Base-by-base conservation (phyloP, 176 grass and related monocot genomes). In the Oryza longistaminata region DNA sequence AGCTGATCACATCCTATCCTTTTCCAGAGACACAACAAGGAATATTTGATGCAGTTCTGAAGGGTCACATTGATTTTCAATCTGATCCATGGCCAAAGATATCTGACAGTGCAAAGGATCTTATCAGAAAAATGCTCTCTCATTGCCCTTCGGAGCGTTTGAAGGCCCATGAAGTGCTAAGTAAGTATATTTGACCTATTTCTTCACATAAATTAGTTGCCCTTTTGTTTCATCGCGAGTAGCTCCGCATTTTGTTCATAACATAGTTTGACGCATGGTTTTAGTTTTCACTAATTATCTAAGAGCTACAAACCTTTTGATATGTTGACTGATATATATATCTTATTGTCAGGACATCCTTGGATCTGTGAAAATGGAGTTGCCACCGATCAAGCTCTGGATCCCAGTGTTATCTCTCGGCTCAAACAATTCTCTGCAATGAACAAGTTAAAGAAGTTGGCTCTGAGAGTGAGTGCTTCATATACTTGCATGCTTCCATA, bases 21-120 rank as follows among this genome's bases (percentile, higher is more conserved):
- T 66, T 85, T 74, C 31, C 82, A 94, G 93, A 94, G 61, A 87
- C 82, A 52, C 93, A 94, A 9, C 81, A 96, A 87, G 96, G 96
- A 27, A 96, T 99, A 96, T 99, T 96, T 92, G 96, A 99, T 33
- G 93, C 91, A 74, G 87, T 99, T 83, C 82, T 94, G 75, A 90
- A 90, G 81, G 96, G 96, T 29, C 66, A 88, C 26, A 94, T 99
- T 82, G 96, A 99, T 92, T 99, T 99, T 88, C 90, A 89, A 70
- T 91, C 96, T 31, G 81, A 96, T 25, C 85, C 91, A 9, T 99
- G 96, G 96, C 88, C 91, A 74, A 85, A 82, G 71, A 91, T 99
- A 76, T 99, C 96, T 90, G 88, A 94, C 52, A 87, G 90, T 82
- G 96, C 96, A 77, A 99, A 99, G 79, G 83, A 96, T 88, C 90